phyloP scores from a whole-genome alignment of 352 stramenopile species.

The Phytophthora ohioensis region DNA sequence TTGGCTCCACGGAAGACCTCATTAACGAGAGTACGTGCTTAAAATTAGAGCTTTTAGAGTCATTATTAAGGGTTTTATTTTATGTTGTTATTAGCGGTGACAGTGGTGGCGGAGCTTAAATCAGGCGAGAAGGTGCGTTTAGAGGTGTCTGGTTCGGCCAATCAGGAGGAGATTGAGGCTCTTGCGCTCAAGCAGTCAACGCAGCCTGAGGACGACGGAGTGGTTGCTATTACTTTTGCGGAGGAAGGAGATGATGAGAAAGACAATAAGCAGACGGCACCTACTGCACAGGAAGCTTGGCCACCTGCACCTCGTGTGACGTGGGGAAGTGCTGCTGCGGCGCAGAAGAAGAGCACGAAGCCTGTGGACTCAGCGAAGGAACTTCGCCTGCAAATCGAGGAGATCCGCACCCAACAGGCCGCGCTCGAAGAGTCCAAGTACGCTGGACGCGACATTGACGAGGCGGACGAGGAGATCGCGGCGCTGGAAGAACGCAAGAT shows the following conservation, averaged over 20 bases:
- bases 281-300: conserved; percentile 50
- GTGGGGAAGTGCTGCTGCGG: conserved; percentile 52
- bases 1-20: conserved; percentile 60
- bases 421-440: conserved; percentile 78
- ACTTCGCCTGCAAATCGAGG: conserved; percentile 61
- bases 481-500: conserved; percentile 71
- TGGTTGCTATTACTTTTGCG: conserved; percentile 71
- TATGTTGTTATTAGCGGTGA: conserved; percentile 50
- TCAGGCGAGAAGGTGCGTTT: conserved; percentile 66
- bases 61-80: background rate
- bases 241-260: conserved; percentile 57
- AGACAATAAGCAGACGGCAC: conserved; percentile 4
- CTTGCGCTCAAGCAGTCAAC: conserved; percentile 59
- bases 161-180: conserved; percentile 71
- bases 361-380: conserved; percentile 37
- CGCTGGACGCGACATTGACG: conserved; percentile 81
- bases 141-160: conserved; percentile 61
- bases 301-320: conserved; percentile 58
- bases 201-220: conserved; percentile 47
- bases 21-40: conserved; percentile 70
- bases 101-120: conserved; percentile 63
- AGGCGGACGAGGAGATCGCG: conserved; percentile 78
- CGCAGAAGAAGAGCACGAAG: conserved; percentile 29
- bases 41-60: background rate
- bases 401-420: conserved; percentile 67